A percentile compares a stretch with the other conserved stretches of the same genome.
Evolutionary conservation across 441 rosid species (phyloP).

Genomic region (Jatropha multifida): DNA sequence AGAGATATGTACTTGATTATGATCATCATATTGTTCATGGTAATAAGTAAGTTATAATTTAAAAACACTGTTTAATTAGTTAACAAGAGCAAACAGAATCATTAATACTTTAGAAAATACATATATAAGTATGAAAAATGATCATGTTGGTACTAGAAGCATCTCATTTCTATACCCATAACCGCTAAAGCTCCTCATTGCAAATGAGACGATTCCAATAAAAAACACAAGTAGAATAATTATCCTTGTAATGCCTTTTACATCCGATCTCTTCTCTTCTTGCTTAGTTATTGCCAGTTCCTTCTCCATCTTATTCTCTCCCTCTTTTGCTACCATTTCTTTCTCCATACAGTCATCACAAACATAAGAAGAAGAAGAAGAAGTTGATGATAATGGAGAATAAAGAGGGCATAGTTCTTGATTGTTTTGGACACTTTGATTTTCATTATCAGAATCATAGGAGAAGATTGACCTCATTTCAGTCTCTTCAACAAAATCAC

Average conservation of each 20-base stretch:
- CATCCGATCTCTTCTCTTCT: slow-evolving; percentile 14
- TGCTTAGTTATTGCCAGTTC: slow-evolving; percentile 5
- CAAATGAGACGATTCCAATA: slow-evolving; percentile 22
- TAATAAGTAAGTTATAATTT: too few species aligned
- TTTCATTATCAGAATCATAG: slow-evolving; percentile 34
- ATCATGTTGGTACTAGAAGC: slow-evolving; percentile 45
- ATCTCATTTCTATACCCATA: slow-evolving; percentile 20
- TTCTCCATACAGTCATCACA: slow-evolving; percentile 20
- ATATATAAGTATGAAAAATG: neutral
- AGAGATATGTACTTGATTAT: too few species aligned
- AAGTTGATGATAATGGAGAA: slow-evolving; percentile 13
- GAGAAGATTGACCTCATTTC: slow-evolving; percentile 33
- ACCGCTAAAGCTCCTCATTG: slow-evolving; percentile 12
- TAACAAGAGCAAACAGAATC: neutral
- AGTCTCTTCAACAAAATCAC: slow-evolving; percentile 25
- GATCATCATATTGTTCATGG: too few species aligned
- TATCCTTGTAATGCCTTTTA: slow-evolving; percentile 22
- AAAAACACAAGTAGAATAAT: slow-evolving; percentile 18
- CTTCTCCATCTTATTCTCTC: slow-evolving; percentile 2
- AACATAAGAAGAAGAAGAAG: slow-evolving; percentile 22
- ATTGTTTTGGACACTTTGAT: slow-evolving; percentile 14
- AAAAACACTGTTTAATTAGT: too few species aligned
- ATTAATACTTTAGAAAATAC: neutral
- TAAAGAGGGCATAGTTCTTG: slow-evolving; percentile 7
- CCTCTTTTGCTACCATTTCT: slow-evolving; percentile 13